phyloP scores from a whole-genome alignment of 257 asterid species.

The Scutellaria minor region DNA sequence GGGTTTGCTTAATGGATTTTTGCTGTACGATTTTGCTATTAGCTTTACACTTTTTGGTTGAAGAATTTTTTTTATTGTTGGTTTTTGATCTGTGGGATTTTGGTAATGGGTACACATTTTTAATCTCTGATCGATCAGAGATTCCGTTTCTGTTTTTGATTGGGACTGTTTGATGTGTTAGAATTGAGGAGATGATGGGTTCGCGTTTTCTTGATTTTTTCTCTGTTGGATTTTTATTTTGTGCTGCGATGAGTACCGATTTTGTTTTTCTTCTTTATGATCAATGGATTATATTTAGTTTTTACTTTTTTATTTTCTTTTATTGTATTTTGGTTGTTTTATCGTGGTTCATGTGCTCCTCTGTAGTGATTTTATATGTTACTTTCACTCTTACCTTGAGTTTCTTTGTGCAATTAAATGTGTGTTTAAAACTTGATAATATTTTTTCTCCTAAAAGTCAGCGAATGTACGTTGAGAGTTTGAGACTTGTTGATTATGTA shows the following conservation, averaged over 20 bases:
- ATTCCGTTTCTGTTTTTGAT: constrained; percentile 22
- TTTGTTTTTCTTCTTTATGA: constrained; percentile 21
- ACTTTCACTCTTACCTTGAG: not conserved
- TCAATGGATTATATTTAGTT: constrained; percentile 7
- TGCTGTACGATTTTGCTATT: not conserved
- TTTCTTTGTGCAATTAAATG: constrained; percentile 6
- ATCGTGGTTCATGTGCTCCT: not conserved
- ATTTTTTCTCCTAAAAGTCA: not conserved
- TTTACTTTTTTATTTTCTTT: not conserved
- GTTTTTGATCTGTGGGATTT: constrained; percentile 24
- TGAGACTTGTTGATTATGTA: not conserved
- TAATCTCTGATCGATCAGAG: constrained; percentile 24
- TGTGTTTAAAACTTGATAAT: not conserved
- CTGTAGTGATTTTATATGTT: not conserved
- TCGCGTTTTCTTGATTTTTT: constrained; percentile 7
- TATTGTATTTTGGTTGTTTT: too few relatives aligned
- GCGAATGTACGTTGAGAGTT: not conserved
- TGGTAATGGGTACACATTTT: not conserved
- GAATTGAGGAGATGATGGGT: constrained; percentile 23
- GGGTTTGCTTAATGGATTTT: not conserved
- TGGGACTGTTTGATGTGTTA: constrained; percentile 17
- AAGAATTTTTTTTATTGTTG: not conserved
- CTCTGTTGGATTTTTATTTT: constrained; percentile 12
- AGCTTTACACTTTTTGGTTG: not conserved
- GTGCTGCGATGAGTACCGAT: constrained; percentile 13